These are phyloP conservation scores for Trichosporon faecale DNA, from an alignment of 1,284 basidiomycete genomes.

Conservation along the genomic window DNA sequence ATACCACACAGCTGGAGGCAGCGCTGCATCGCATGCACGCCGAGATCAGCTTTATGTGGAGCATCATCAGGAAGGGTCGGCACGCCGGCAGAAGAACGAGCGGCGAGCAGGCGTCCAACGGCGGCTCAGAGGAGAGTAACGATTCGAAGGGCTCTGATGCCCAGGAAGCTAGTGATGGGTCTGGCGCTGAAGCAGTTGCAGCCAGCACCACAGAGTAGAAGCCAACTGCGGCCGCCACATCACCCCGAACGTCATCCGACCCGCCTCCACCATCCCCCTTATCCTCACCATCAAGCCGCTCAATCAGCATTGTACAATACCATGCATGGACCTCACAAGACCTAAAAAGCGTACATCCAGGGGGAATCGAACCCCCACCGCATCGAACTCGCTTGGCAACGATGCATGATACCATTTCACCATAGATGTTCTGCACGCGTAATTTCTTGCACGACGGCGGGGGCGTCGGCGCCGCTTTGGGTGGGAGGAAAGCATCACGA, in stretches of 20 bases:
- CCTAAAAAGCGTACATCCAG: not conserved
- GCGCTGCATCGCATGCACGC: not conserved
- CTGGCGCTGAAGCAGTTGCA: no score
- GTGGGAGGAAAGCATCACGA: not conserved
- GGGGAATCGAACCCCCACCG: conserved; percentile 2
- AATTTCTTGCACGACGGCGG: not conserved
- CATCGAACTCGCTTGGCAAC: not conserved
- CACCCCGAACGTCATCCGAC: no score
- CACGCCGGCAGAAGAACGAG: not conserved
- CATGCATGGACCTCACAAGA: not conserved
- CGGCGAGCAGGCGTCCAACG: not conserved
- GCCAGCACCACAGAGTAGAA: no score
- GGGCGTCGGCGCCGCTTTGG: not conserved
- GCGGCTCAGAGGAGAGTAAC: no score
- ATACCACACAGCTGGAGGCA: not conserved
- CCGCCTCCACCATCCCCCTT: no score
- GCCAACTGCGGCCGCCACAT: no score
- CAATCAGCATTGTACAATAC: not conserved
- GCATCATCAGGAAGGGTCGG: not conserved
- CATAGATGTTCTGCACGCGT: not conserved
- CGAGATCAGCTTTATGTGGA: not conserved
- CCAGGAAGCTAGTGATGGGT: no score
- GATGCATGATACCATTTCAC: conserved; percentile 4
- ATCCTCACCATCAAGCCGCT: not conserved
- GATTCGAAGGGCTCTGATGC: no score